Evolutionary conservation across 306 rosid species (phyloP).

Genomic region (Arachis hypogaea): DNA sequence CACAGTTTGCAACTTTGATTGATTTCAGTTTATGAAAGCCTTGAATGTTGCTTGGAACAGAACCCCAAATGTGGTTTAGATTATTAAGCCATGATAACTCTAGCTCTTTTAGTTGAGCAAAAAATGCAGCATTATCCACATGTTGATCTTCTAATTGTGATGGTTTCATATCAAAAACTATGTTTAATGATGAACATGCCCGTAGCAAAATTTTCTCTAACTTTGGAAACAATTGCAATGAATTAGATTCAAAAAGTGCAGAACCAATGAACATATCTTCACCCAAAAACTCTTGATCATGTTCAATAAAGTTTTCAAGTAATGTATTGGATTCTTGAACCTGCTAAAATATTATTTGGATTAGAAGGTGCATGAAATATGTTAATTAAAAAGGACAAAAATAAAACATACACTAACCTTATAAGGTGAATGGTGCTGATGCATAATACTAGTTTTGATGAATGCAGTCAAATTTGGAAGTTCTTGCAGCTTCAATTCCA

Average conservation of each 20-base stretch:
- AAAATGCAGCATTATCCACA: background rate
- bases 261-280: background rate
- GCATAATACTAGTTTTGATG: background rate
- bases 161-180: constrained; percentile 27
- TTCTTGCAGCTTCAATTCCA: constrained; percentile 20
- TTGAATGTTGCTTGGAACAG: constrained; percentile 30
- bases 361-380: background rate
- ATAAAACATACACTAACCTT: background rate
- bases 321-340: background rate
- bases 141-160: background rate
- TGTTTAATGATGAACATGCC: constrained; percentile 19
- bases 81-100: constrained; percentile 25
- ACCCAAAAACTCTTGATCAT: no score
- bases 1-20: constrained; percentile 26
- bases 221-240: constrained; percentile 25
- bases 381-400: no score
- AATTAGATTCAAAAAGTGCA: constrained; percentile 14
- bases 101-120: constrained; percentile 33
- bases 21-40: constrained; percentile 43
- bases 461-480: constrained; percentile 28
- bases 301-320: background rate
- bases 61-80: constrained; percentile 33
- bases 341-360: background rate
- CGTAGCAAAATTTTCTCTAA: constrained; percentile 23
- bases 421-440: background rate